Evolutionary conservation across 805 yeast genomes (phyloP), one percentile per base, ranked within the genome.

Genomic region (Cyberlindnera subsufficiens): DNA sequence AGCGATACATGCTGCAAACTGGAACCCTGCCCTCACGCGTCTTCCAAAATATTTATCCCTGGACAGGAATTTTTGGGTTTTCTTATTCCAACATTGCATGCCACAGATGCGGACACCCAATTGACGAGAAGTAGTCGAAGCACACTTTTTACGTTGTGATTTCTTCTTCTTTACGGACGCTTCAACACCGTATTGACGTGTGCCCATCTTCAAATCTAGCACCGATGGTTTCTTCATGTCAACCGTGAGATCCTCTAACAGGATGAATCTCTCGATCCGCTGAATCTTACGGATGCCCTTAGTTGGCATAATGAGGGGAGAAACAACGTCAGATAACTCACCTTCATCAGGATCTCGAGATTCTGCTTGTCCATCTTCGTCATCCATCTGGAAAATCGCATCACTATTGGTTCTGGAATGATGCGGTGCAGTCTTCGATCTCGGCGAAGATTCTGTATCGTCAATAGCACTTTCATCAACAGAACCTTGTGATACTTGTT

Each of bases 171-270:
- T 66, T 13, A 65, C 61, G 6, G 73, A 71, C 0, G 98, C 97
- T 50, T 89, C 96, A n/a, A 91, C 83, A 9, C 99, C 99, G 56
- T 93, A 93, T 64, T 93, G 99, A 45, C 99, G 73, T 0, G 99
- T 91, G 0, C 99, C 99, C 98, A 93, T 93, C 60, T 93, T 93
- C 54, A 93, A 69, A 64, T 93, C 99, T 39, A 93, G 67, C 0
- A 91, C 98, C 59, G 96, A 90, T 0, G 99, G 97, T 50, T 75
- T 76, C 27, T 65, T 68, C 80, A 91, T 79, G 19, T 87, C 86
- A 42, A 81, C 74, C 0, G 98, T 93, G 38, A 93, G 66, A 65
- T 93, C 99, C 59, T 95, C 99, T 39, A 93, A 68, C 9, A 93
- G 64, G 32, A 93, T 82, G 59, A 89, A 93, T 48, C 95, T 71